Percentiles rank a stretch among this genome's conserved stretches.
Evolutionary conservation across 2,329 filamentous ascomycete genomes (phyloP).

Genomic region (Pezicula radicicola): DNA sequence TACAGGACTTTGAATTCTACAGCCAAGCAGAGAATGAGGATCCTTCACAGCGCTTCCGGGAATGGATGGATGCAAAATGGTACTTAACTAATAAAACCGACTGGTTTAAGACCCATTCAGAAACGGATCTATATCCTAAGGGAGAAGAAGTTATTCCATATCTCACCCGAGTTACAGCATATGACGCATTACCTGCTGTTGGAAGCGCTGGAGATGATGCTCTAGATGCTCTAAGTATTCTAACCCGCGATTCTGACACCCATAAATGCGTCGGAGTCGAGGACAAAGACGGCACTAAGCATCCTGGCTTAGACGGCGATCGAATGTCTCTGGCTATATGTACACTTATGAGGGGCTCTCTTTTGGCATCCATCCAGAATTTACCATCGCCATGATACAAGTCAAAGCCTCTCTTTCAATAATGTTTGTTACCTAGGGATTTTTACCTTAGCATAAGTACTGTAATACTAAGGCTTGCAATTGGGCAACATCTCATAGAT

Average conservation of each 20-base stretch:
- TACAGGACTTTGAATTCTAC: constrained; percentile 22
- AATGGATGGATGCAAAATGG: constrained; percentile 20
- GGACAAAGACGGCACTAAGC: no score
- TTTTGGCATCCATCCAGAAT: no score
- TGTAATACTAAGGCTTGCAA: no score
- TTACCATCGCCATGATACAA: no score
- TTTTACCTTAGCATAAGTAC: no score
- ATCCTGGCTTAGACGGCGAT: no score
- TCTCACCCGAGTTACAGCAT: constrained; percentile 21
- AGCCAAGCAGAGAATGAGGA: constrained; percentile 9
- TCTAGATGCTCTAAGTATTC: constrained; percentile 12
- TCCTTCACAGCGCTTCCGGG: constrained; percentile 10
- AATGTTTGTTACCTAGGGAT: no score
- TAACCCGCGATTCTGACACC: background rate
- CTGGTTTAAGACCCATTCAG: constrained; percentile 11
- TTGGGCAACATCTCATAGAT: no score
- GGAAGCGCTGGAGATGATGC: constrained; percentile 21
- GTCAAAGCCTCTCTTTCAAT: no score
- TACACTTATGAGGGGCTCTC: no score
- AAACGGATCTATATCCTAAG: constrained; percentile 8
- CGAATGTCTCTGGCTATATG: no score
- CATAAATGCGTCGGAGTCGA: no score
- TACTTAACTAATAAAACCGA: constrained; percentile 18
- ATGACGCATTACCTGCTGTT: constrained; percentile 26
- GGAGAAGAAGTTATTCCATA: constrained; percentile 19